Conservation (phyloP, 2,329 filamentous ascomycete genomes). For the Davidsoniella neocaledoniae region DNA sequence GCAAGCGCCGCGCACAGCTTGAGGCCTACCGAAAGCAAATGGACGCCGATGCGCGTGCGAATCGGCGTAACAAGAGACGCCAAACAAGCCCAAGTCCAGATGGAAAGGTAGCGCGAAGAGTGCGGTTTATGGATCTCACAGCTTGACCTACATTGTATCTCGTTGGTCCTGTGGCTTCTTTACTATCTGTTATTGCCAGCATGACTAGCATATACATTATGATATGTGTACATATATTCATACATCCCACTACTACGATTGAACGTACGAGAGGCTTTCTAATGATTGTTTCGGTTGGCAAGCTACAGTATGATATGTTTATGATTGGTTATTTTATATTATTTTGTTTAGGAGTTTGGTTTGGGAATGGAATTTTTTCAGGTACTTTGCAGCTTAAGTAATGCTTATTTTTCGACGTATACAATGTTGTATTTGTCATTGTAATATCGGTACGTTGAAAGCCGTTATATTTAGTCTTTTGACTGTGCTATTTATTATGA, state of each 20-base stretch:
- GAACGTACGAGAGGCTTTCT: background rate
- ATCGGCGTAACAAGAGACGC: constrained; percentile 11
- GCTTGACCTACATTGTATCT: background rate
- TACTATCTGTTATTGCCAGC: background rate
- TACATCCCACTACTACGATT: background rate
- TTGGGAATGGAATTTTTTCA: background rate
- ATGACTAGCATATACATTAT: background rate
- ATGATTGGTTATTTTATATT: background rate
- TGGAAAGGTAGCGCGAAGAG: constrained; percentile 5
- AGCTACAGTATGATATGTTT: background rate
- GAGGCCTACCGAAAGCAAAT: constrained; percentile 45
- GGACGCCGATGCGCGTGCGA: constrained; percentile 40
- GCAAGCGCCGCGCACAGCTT: constrained; percentile 43
- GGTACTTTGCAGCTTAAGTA: background rate
- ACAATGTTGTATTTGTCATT: background rate
- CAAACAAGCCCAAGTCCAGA: background rate
- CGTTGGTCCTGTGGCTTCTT: background rate
- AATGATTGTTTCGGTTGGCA: background rate
- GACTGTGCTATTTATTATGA: constrained; percentile 10
- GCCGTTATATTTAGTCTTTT: background rate
- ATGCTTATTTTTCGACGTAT: background rate
- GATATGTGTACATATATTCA: too few relatives aligned
- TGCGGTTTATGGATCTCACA: constrained; percentile 7
- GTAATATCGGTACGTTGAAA: background rate
- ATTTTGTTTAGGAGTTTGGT: background rate